These are phyloP conservation scores for Marasmius oreades DNA, from an alignment of 1,284 basidiomycete genomes.

Conservation along the genomic window DNA sequence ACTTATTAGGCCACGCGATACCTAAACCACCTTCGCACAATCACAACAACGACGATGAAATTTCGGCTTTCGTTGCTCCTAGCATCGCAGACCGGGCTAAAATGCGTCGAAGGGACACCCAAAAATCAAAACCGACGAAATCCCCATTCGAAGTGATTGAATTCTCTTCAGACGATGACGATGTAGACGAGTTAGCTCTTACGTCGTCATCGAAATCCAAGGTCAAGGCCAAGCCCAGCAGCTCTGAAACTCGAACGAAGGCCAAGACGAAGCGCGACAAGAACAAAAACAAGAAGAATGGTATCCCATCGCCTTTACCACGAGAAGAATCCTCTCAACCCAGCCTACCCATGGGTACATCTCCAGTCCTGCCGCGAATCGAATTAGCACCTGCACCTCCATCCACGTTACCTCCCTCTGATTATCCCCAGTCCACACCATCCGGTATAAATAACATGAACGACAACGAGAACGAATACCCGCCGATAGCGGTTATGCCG, in stretches of 20 bases:
- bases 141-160: not conserved
- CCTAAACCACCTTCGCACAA: not conserved
- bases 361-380: not conserved
- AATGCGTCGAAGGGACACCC: not conserved
- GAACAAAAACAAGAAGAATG: not conserved
- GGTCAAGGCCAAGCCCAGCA: not conserved
- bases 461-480: not conserved
- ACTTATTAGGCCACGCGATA: not conserved
- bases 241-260: not conserved
- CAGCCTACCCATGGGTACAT: not conserved
- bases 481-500: not conserved
- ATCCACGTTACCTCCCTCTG: not conserved
- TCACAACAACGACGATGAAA: not conserved
- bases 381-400: not conserved
- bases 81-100: constrained; percentile 1
- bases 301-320: not conserved
- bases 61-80: not conserved
- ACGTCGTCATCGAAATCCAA: not conserved
- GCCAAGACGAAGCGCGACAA: not conserved
- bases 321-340: not conserved
- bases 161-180: not conserved
- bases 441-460: not conserved
- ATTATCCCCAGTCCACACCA: not conserved
- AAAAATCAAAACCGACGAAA: not conserved
- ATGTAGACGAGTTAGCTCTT: not conserved